Evolutionary conservation across 2,329 filamentous ascomycete genomes (phyloP), one percentile per base, ranked within the genome.

Genomic region (Penicillium sp.): DNA sequence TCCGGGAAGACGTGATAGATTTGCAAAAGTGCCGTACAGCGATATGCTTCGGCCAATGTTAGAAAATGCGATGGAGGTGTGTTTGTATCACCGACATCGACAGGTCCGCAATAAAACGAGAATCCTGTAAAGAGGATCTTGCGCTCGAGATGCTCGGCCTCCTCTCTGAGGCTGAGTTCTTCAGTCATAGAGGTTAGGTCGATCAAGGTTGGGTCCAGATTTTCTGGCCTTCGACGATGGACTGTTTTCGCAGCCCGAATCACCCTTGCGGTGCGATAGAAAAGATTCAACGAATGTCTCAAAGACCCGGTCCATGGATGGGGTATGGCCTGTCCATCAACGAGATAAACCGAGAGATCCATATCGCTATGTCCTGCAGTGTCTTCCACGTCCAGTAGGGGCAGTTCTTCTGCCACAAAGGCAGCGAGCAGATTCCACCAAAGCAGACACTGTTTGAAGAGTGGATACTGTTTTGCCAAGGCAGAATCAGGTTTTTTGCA

Each of bases 401-500:
- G 40, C 1, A 54, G 55, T 25, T 59, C 56, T 12, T 59, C 56
- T 9, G 58, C 46, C 25, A 60, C 56, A 46, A 60, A 59, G 3
- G 58, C 58, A 29, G 58, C 56, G 7, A 60, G 29, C 45, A 59
- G 52, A 25, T 59, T 60, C 58, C 58, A 60, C 40, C 57, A 60
- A 8, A 60, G 38, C 12, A 60, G 40, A 28, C 56, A 59, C 40
- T 60, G 58, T 27, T 59, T 56, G 34, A 59, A 58, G 5, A 60
- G 39, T 9, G 58, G 58, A 25, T 60, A 57, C 27, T 59, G 56
- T 30, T 60, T 58, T 18, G 56, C 56, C 14, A 60, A 46, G 4
- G 45, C 48, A 12, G 55, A 57, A 8, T 57, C 33, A 9, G 54
- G 42, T 18, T 46, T 54, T 12, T 53, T 54, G n/a, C 47, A 57